A percentile compares a stretch with the other conserved stretches of the same genome.
Evolutionary conservation across 2,329 filamentous ascomycete species (phyloP).

Genomic region (Penicillium rolfsii): DNA sequence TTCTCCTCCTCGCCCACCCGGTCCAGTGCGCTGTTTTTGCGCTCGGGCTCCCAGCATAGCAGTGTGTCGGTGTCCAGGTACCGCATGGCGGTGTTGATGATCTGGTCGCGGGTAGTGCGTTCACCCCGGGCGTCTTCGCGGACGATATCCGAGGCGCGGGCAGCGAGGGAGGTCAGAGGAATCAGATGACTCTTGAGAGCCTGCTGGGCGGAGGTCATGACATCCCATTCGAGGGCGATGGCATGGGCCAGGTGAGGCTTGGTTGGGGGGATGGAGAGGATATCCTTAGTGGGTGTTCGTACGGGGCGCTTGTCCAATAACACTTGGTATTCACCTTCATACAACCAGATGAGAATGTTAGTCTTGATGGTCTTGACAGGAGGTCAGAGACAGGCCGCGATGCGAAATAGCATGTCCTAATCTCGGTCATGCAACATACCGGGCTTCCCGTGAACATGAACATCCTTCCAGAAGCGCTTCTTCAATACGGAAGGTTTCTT

Average conservation of each 20-base stretch:
- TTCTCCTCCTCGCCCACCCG: conserved; percentile 50
- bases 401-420: neutral
- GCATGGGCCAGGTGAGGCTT: conserved; percentile 83
- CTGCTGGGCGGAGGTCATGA: conserved; percentile 78
- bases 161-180: conserved; percentile 81
- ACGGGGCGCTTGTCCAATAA: conserved; percentile 79
- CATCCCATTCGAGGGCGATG: conserved; percentile 92
- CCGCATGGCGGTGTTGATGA: conserved; percentile 72
- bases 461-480: conserved; percentile 88
- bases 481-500: conserved; percentile 49
- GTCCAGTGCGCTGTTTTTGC: conserved; percentile 54
- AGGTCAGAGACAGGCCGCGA: neutral
- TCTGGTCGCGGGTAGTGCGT: conserved; percentile 60
- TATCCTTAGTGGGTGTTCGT: conserved; percentile 72
- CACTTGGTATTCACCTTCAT: conserved; percentile 60
- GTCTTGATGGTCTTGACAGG: too few species aligned
- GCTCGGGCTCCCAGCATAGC: conserved; percentile 80
- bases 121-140: conserved; percentile 63
- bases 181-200: conserved; percentile 85
- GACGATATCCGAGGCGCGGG: conserved; percentile 80
- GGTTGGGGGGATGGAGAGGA: conserved; percentile 70
- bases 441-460: conserved; percentile 68
- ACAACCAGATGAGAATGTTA: neutral
- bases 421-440: conserved; percentile 51
- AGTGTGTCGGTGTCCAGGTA: conserved; percentile 92